Evolutionary conservation across 1,284 basidiomycete genomes (phyloP), one percentile per base, ranked within the genome.

Genomic region (Mycena sp.): DNA sequence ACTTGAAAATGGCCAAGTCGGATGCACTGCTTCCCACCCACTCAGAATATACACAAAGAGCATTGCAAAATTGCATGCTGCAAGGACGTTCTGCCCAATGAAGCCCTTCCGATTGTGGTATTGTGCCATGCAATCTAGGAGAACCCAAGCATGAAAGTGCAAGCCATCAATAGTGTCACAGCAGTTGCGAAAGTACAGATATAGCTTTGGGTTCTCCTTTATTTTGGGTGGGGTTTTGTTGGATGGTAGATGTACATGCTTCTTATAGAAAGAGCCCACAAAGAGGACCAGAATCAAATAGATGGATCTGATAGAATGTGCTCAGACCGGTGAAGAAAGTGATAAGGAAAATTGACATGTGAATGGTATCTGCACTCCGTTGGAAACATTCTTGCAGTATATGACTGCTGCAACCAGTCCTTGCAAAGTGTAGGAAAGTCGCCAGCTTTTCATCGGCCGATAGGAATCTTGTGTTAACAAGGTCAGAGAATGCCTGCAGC

Each of bases 351-450:
- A n/a, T n/a, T n/a, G n/a, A n/a, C 72, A 64, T 72, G 37, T 63
- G 65, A n/a, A 75, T 73, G 16, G 74, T 75, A 32, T 71, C 70
- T 30, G 63, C 66, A 59, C 72, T 72, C 10, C 64, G 44, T 50
- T 73, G 72, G 32, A 75, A 73, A 1, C 60, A 44, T 49, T 73
- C 71, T 43, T 70, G 67, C 4, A 72, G 44, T 29, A 70, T 30
- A 12, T 63, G 44, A 23, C 44, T 63, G 21, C 46, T 63, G 14
- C 41, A 25, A 12, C 70, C 69, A 25, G 63, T 71, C 6, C 58
- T 50, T 35, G 69, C 65, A 38, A 69, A 51, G 48, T 69, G 60
- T 16, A 71, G 65, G 51, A 73, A 75, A 6, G 71, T 72, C 9
- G 65, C 70, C 19, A 74, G 58, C 58, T 73, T 70, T 54, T 74